Evolutionary conservation across 1,284 basidiomycete species (phyloP).

Genomic region (Mycena citricolor): DNA sequence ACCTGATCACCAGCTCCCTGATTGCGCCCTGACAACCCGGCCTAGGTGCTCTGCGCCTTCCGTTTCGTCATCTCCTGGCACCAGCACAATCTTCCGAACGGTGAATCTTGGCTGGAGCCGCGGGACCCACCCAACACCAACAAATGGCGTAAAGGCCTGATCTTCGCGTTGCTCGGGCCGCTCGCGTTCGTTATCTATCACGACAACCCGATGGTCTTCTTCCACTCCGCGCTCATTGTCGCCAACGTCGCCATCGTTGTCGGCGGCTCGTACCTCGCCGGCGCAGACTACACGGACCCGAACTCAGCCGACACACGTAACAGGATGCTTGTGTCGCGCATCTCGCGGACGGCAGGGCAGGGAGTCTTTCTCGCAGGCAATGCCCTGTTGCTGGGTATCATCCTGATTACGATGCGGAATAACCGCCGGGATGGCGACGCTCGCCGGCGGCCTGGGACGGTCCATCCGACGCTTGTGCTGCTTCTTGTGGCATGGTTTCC

Average conservation of each 20-base stretch:
- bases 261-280: conserved; percentile 33
- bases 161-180: conserved; percentile 26
- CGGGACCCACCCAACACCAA: conserved; percentile 18
- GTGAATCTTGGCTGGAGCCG: conserved; percentile 36
- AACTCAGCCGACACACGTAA: conserved; percentile 19
- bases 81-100: conserved; percentile 30
- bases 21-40: background rate
- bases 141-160: conserved; percentile 7
- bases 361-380: conserved; percentile 33
- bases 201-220: conserved; percentile 27
- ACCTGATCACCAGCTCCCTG: background rate
- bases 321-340: conserved; percentile 26
- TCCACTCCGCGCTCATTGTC: conserved; percentile 29
- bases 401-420: conserved; percentile 28
- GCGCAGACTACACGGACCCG: conserved; percentile 23
- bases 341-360: conserved; percentile 32
- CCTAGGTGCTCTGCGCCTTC: conserved; percentile 27
- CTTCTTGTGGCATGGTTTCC: conserved; percentile 32
- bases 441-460: conserved; percentile 15
- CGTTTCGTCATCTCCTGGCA: conserved; percentile 38
- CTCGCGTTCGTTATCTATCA: conserved; percentile 35
- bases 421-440: conserved; percentile 14
- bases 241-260: conserved; percentile 24
- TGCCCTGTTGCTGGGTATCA: conserved; percentile 26
- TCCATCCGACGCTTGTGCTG: conserved; percentile 31